Base-by-base conservation (phyloP, 805 yeast species). In the Kuraishia hungarica region DNA sequence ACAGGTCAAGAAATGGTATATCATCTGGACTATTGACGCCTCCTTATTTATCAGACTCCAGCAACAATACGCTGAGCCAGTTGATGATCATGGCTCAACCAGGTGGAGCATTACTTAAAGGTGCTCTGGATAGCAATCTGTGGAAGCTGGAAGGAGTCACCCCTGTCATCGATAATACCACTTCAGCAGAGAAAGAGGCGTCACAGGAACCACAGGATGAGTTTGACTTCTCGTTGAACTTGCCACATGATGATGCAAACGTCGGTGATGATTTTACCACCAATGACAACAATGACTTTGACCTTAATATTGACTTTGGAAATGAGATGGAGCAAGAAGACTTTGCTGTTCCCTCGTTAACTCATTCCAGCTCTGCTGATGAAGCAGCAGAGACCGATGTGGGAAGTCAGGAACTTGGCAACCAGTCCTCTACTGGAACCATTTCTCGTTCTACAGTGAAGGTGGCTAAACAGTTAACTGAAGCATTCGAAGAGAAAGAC, bases 381-480 rank as follows among this genome's bases (percentile, higher is more conserved):
- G 60, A 58, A 2, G 52, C 59, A 20, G 39, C 62, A 13, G 66
- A 65, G 48, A 49, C 60, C 53, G 64, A 61, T 19, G 28, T 62
- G 13, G 66, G 65, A 47, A 49, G 59, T 53, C 63, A 61, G 20
- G 67, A 64, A 20, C 66, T 62, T 11, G 56, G 57, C n/a, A 57
- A 61, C 6, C 59, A 57, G 52, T 60, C 56, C 23, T 59, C 58
- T 49, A 64, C 55, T 26, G 73, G 59, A 19, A 70, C 74, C 24
- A 68, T 73, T 26, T 73, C 83, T 2, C 71, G 74, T 57, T 70
- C 83, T 4, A 84, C 90, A 0, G 65, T 72, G 2, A 77, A 80
- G 59, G 74, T 86, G 8, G 89, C 87, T 0, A 65, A 65, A 11
- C 72, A 74, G 5, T 67, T 84, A 22, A 70, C 79, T 53, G 62